These are phyloP conservation scores for Penicillium canescens DNA, from an alignment of 495 filamentous ascomycete genomes.

Conservation along the genomic window DNA sequence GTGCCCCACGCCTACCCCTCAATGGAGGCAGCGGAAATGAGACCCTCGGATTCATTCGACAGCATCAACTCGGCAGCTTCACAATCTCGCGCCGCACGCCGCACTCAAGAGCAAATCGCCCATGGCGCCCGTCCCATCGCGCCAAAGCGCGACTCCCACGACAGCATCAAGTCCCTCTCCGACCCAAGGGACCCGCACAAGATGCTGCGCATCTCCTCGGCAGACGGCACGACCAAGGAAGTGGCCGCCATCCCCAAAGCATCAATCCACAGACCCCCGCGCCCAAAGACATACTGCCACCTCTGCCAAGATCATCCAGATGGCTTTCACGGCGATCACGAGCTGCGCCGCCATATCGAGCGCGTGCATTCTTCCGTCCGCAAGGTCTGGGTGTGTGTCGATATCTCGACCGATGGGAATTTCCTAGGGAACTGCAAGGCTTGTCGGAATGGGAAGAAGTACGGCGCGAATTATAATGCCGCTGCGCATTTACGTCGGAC, in stretches of 20 bases:
- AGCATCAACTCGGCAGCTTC: slow-evolving; percentile 26
- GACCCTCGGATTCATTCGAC: slow-evolving; percentile 34
- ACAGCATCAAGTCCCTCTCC: slow-evolving; percentile 18
- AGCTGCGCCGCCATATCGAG: slow-evolving; percentile 83
- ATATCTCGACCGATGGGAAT: slow-evolving; percentile 57
- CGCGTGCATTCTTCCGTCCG: slow-evolving; percentile 72
- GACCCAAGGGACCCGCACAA: slow-evolving; percentile 37
- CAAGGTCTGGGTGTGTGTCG: slow-evolving; percentile 81
- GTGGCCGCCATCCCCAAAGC: slow-evolving; percentile 67
- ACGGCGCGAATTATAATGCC: slow-evolving; percentile 94
- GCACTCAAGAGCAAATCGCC: slow-evolving; percentile 45
- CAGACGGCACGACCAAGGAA: slow-evolving; percentile 59
- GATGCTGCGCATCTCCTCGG: slow-evolving; percentile 57
- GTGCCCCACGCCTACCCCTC: slow-evolving; percentile 16
- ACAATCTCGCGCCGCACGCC: slow-evolving; percentile 39
- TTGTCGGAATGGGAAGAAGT: slow-evolving; percentile 74
- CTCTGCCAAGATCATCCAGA: slow-evolving; percentile 76
- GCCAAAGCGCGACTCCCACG: slow-evolving; percentile 39
- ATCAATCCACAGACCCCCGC: slow-evolving; percentile 72
- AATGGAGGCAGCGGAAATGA: slow-evolving; percentile 32
- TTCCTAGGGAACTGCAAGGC: slow-evolving; percentile 87
- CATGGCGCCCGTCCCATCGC: slow-evolving; percentile 46
- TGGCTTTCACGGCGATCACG: slow-evolving; percentile 92
- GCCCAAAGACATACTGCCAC: slow-evolving; percentile 72
- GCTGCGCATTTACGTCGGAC: slow-evolving; percentile 87